Percentiles rank a stretch among this genome's conserved stretches.
Conservation (phyloP, 345 rosid genomes). For the Crucihimalaya himalaica region DNA sequence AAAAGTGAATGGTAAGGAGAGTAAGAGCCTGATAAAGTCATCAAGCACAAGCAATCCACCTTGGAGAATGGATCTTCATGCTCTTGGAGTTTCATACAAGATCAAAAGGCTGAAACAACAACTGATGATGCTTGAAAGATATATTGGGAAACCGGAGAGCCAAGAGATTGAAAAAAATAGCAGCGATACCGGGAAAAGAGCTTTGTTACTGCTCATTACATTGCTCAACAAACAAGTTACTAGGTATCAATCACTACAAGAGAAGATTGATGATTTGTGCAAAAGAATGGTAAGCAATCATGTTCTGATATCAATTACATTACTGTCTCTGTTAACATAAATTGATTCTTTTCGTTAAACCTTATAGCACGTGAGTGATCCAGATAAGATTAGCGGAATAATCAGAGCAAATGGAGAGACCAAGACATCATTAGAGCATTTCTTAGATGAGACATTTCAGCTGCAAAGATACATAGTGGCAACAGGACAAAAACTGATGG, state of each 20-base stretch:
- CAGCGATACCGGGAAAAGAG: conserved; percentile 43
- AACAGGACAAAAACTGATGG: conserved; percentile 79
- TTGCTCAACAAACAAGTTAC: conserved; percentile 74
- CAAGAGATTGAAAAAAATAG: conserved; percentile 43
- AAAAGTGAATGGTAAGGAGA: conserved; percentile 38
- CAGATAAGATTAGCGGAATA: conserved; percentile 39
- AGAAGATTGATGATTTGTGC: conserved; percentile 81
- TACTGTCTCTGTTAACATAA: conserved; percentile 14
- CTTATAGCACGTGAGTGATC: conserved; percentile 62
- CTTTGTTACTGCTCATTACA: conserved; percentile 54
- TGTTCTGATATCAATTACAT: conserved; percentile 10
- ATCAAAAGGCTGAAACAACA: conserved; percentile 92
- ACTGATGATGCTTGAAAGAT: conserved; percentile 79
- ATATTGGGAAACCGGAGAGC: conserved; percentile 64
- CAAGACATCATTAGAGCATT: conserved; percentile 63
- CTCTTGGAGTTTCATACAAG: conserved; percentile 94
- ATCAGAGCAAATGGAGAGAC: conserved; percentile 40
- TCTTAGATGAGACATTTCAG: conserved; percentile 85
- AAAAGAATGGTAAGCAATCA: conserved; percentile 68
- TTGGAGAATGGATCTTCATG: conserved; percentile 89
- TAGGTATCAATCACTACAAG: conserved; percentile 89
- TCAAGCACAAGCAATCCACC: conserved; percentile 41
- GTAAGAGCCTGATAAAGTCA: conserved; percentile 32
- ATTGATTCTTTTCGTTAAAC: conserved; percentile 11
- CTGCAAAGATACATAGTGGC: conserved; percentile 82